A percentile compares a stretch with the other conserved stretches of the same genome.
Evolutionary conservation across 2,329 filamentous ascomycete genomes (phyloP).

Genomic region (Trichophaea hybrida): DNA sequence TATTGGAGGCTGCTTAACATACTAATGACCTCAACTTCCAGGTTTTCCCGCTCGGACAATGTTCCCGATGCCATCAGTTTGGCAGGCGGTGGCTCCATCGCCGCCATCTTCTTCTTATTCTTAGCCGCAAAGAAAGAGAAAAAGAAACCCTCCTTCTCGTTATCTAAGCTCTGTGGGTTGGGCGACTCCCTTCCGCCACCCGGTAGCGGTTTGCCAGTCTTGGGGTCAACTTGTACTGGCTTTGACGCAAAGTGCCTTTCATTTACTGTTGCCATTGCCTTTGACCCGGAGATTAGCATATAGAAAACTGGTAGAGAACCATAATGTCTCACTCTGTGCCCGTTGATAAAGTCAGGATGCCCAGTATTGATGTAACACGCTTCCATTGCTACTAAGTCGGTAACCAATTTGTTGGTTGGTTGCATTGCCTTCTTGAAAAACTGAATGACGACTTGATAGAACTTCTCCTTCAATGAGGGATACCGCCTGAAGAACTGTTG

Average conservation of each 20-base stretch:
- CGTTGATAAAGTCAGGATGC: conserved; percentile 94
- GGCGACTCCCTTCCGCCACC: conserved; percentile 59
- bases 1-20: conserved; percentile 33
- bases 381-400: conserved; percentile 88
- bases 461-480: conserved; percentile 89
- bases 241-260: conserved; percentile 70
- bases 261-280: conserved; percentile 95
- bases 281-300: conserved; percentile 22
- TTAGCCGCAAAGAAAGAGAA: conserved; percentile 97
- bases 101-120: conserved; percentile 99
- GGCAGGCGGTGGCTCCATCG: conserved; percentile 90
- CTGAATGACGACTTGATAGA: conserved; percentile 75
- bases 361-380: conserved; percentile 96
- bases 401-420: conserved; percentile 92
- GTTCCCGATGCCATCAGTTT: conserved; percentile 89
- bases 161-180: conserved; percentile 47
- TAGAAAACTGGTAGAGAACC: not conserved
- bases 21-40: conserved; percentile 98
- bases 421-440: conserved; percentile 99
- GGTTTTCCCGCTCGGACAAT: conserved; percentile 80
- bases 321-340: conserved; percentile 53
- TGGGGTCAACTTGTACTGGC: conserved; percentile 91
- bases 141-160: conserved; percentile 68
- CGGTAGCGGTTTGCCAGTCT: conserved; percentile 88
- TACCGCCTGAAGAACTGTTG: conserved; percentile 70